Evolutionary conservation across 2,329 filamentous ascomycete genomes (phyloP), one percentile per base, ranked within the genome.

Genomic region (Fusarium sp.): DNA sequence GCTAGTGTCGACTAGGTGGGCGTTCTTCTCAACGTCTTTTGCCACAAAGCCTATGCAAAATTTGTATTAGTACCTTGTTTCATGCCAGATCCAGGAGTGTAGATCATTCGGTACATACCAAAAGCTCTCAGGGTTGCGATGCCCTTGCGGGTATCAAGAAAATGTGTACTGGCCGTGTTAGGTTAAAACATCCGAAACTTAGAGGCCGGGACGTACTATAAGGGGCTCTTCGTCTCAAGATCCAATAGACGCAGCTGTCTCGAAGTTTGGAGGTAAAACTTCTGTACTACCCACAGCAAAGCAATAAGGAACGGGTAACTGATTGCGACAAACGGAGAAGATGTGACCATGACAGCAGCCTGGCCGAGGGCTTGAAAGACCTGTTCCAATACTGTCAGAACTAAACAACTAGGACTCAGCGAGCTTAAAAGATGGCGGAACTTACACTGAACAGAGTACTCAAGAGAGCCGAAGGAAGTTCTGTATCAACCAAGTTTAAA

Each of bases 171-270:
- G 10, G 19, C 5, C 2, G 14, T n/a, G 17, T 15, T 10, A 19
- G 19, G 26, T 52, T 28, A 71, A 1, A 6, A 32, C 20, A 19
- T 43, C n/a, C 0, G 22, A 9, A 7, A 2, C 15, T 11, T 17
- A 1, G 3, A 17, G 2, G 0, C 1, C 11, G 10, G 22, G 0
- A 68, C 73, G 66, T 62, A 75, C 70, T 75, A 76, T 7, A 76
- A n/a, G 0, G 87, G 87, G 2, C 83, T 83, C 67, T 89, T 89
- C 1, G 84, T 82, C 73, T 90, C 88, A 1, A 90, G 80, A 47
- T 90, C 87, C 9, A 90, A 73, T 17, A 88, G 80, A 41, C 88
- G 81, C 6, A 90, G 74, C 71, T 90, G 88, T 2, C 87, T 79
- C 1, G 87, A 89, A 0, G 87, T 90, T 0, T 85, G 80, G 7